Base-by-base conservation (phyloP, 345 rosid species). In the Rubroshorea leprosula region DNA sequence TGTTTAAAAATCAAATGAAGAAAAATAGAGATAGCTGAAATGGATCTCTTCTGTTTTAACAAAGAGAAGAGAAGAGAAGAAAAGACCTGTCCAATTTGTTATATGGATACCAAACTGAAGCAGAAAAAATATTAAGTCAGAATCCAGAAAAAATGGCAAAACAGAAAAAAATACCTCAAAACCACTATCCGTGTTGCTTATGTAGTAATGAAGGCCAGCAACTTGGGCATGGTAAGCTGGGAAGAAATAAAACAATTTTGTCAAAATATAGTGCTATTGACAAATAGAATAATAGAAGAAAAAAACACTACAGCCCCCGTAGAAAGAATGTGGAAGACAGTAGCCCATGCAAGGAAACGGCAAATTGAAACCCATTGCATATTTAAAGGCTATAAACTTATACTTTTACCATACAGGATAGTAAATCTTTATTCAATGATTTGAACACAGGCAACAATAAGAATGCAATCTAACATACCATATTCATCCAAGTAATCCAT, bases 401-500 rank as follows among this genome's bases (percentile, higher is more conserved):
- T n/a, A n/a, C 5, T 4, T 17, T 18, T 16, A 20, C 35, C 9
- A 29, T 29, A 29, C 35, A 46, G 50, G 8, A 17, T 20, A 0
- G 50, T 16, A 57, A 6, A 46, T 12, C 20, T 51, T 24, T 24
- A 6, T 57, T 45, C n/a, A n/a, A n/a, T n/a, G n/a, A n/a, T n/a
- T n/a, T n/a, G 23, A 25, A 48, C 23, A 10, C n/a, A 60, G n/a
- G 19, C 12, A 51, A 5, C 3, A 39, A 43, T 23, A 51, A 25
- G 20, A 41, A 14, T 12, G 23, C 9, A 24, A 57, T 24, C 48
- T 41, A 62, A 56, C 80, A n/a, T 76, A 89, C 98, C 98, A 39
- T 83, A 89, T 77, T 92, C 98, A 78, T 92, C 89, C 84, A 92
- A 71, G 72, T 89, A 84, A 75, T 92, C 98, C 81, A 79, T 83